A percentile compares a stretch with the other conserved stretches of the same genome.
Conservation (phyloP, 75 land plant species). For the Adiantum capillusveneris region DNA sequence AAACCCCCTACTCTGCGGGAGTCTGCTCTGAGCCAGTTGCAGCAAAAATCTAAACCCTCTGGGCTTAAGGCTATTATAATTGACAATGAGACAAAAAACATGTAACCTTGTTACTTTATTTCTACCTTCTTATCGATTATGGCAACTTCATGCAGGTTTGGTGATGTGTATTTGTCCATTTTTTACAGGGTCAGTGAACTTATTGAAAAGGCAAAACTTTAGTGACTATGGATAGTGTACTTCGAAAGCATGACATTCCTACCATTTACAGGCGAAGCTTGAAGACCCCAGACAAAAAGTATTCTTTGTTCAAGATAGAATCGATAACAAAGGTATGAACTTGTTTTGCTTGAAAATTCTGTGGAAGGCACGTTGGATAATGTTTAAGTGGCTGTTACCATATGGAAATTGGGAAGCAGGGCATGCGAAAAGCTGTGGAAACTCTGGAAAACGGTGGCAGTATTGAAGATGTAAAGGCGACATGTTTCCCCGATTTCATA, state of each 20-base stretch:
- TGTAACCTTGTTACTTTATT: too few relatives aligned
- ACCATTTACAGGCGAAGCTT: conserved; percentile 19
- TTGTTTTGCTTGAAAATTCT: too few relatives aligned
- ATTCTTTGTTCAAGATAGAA: conserved; percentile 48
- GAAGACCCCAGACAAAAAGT: conserved; percentile 25
- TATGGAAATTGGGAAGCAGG: too few relatives aligned
- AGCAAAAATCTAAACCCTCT: not conserved
- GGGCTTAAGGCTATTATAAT: not conserved
- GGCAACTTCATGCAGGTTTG: too few relatives aligned
- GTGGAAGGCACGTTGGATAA: too few relatives aligned
- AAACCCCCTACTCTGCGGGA: too few relatives aligned
- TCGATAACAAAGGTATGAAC: conserved; percentile 47
- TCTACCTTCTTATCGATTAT: too few relatives aligned
- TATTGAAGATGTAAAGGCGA: conserved; percentile 60
- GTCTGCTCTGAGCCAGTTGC: not conserved
- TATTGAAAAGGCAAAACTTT: conserved; percentile 24
- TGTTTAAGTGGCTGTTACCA: too few relatives aligned
- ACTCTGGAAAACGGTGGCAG: conserved; percentile 43
- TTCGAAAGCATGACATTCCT: conserved; percentile 29
- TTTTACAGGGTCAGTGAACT: conserved; percentile 36
- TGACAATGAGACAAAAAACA: not conserved
- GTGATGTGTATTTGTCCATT: too few relatives aligned
- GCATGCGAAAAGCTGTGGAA: conserved; percentile 43
- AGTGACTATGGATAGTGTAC: conserved; percentile 29
- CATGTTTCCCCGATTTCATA: conserved; percentile 46